Evolutionary conservation across 305 asterid species (phyloP).

Genomic region (Fraxinus angustifolia): DNA sequence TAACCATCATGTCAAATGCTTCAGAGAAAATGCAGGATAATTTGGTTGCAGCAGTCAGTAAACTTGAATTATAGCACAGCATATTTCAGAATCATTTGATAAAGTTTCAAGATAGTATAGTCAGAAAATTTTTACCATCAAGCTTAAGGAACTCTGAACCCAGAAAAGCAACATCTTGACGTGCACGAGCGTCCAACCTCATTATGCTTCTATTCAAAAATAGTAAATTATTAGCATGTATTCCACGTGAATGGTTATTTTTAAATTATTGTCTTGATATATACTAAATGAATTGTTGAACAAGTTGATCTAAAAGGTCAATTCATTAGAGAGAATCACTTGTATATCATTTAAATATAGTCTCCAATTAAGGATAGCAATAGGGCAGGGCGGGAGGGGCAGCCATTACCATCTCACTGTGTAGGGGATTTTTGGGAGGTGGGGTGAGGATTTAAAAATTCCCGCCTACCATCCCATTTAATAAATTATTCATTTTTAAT

Average conservation of each 20-base stretch:
- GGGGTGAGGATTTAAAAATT: not conserved
- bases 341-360: not conserved
- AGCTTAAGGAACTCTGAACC: slow-evolving; percentile 88
- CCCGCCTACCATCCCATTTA: not conserved
- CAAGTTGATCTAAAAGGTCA: not conserved
- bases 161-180: slow-evolving; percentile 87
- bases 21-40: not conserved
- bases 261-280: not conserved
- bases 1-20: not conserved
- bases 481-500: not conserved
- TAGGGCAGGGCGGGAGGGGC: not conserved
- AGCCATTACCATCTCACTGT: not conserved
- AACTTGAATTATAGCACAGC: not conserved
- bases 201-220: slow-evolving; percentile 56
- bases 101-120: not conserved
- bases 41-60: slow-evolving; percentile 2
- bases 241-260: slow-evolving; percentile 3
- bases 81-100: not conserved
- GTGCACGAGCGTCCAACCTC: slow-evolving; percentile 90
- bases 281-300: not conserved
- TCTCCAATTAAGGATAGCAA: not conserved
- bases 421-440: not conserved
- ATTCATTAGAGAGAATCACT: not conserved
- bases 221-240: slow-evolving; percentile 15
- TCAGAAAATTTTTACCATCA: slow-evolving; percentile 54